phyloP scores from a whole-genome alignment of 257 asterid species.

The Eustoma russellianum region DNA sequence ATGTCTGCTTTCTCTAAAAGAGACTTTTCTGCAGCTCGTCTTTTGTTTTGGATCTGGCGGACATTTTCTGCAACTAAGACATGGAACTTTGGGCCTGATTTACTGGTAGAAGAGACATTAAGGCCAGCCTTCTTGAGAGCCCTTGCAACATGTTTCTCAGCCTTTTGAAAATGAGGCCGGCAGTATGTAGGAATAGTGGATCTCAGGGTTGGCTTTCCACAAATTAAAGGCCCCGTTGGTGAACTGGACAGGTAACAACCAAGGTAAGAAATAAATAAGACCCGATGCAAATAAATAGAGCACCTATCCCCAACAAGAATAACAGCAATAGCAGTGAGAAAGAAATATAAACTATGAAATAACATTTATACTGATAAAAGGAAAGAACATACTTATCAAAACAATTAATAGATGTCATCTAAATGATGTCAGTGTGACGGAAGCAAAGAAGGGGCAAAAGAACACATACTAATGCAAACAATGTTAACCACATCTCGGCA shows the following conservation, averaged over 20 bases:
- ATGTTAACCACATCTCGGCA: too few relatives aligned
- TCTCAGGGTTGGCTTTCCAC: constrained; percentile 80
- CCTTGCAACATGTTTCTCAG: constrained; percentile 69
- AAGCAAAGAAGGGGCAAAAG: too few relatives aligned
- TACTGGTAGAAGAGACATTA: constrained; percentile 52
- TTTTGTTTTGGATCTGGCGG: constrained; percentile 61
- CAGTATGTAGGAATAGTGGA: constrained; percentile 79
- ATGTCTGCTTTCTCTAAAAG: constrained; percentile 25
- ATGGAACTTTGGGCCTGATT: constrained; percentile 79
- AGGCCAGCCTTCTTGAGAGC: constrained; percentile 84
- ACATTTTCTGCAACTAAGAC: constrained; percentile 54
- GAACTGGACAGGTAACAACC: constrained; percentile 42
- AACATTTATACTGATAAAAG: too few relatives aligned
- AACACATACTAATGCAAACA: too few relatives aligned
- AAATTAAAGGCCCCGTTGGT: constrained; percentile 71
- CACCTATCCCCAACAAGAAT: too few relatives aligned
- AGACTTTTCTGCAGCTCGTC: constrained; percentile 52
- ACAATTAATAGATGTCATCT: too few relatives aligned
- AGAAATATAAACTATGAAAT: too few relatives aligned
- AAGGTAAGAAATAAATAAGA: background rate
- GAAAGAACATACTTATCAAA: too few relatives aligned
- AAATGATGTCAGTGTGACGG: too few relatives aligned
- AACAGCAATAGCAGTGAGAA: too few relatives aligned
- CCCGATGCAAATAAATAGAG: background rate
- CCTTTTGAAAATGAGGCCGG: constrained; percentile 60